Conservation (phyloP, 1,139 yeast genomes). For the Blastobotrys petasosporus region DNA sequence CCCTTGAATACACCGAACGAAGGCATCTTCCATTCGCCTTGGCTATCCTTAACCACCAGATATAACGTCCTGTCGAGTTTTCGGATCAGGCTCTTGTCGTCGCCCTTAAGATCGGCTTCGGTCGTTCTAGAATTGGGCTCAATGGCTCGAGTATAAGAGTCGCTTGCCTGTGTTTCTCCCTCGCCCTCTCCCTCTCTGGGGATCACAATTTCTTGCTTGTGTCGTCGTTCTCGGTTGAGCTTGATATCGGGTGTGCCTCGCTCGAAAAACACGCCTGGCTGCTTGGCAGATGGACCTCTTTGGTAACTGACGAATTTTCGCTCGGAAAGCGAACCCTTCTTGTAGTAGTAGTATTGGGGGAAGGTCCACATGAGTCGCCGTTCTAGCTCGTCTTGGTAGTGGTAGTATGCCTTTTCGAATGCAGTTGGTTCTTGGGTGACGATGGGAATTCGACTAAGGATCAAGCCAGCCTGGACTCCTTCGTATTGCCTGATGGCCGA, state of each 20-base stretch:
- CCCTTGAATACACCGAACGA: conserved; percentile 43
- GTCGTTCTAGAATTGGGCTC: conserved; percentile 68
- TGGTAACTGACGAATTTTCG: conserved; percentile 74
- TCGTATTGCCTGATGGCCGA: too few relatives aligned
- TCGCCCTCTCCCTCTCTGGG: conserved; percentile 53
- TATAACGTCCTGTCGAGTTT: conserved; percentile 74
- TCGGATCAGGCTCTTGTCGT: conserved; percentile 68
- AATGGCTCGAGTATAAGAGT: conserved; percentile 57
- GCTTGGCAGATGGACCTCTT: conserved; percentile 63
- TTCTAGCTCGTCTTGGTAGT: conserved; percentile 81
- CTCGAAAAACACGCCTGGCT: conserved; percentile 72
- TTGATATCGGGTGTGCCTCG: conserved; percentile 81
- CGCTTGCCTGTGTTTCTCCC: conserved; percentile 37
- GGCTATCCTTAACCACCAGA: conserved; percentile 49
- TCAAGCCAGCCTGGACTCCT: conserved; percentile 37
- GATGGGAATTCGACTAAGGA: conserved; percentile 77
- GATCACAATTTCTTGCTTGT: conserved; percentile 65
- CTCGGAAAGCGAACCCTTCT: conserved; percentile 84
- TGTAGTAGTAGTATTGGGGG: conserved; percentile 88
- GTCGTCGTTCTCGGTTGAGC: conserved; percentile 83
- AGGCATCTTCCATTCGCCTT: conserved; percentile 67
- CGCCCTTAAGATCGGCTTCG: conserved; percentile 62
- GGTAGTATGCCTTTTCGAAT: conserved; percentile 70
- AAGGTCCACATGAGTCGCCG: conserved; percentile 95
- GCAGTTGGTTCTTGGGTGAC: conserved; percentile 69